Conservation (phyloP, 2,329 filamentous ascomycete species). For the Davidsoniella eucalypti region DNA sequence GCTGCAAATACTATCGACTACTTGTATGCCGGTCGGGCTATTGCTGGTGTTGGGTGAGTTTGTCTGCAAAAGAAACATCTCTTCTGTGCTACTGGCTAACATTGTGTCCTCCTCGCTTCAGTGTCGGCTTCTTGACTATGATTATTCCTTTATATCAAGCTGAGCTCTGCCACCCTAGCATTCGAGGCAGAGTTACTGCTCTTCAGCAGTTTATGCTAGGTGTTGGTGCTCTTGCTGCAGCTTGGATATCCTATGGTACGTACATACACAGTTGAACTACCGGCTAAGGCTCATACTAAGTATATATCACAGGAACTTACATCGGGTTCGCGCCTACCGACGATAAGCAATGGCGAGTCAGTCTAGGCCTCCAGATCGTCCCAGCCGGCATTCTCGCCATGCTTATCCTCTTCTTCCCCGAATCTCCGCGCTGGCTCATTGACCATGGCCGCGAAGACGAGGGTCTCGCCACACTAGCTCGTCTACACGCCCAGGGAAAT, state of each 20-base stretch:
- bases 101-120: constrained; percentile 15
- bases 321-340: constrained; percentile 18
- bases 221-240: constrained; percentile 53
- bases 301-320: constrained; percentile 17
- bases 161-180: constrained; percentile 62
- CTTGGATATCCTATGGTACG: constrained; percentile 55
- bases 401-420: constrained; percentile 54
- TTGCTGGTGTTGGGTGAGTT: constrained; percentile 43
- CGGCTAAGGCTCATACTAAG: neutral
- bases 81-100: neutral
- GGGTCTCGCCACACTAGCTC: constrained; percentile 49
- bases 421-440: constrained; percentile 60
- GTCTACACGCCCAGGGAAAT: constrained; percentile 54
- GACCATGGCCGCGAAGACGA: constrained; percentile 49
- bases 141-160: constrained; percentile 52
- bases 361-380: constrained; percentile 51
- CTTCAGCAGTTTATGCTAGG: constrained; percentile 75
- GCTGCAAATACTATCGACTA: constrained; percentile 41
- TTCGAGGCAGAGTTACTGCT: constrained; percentile 57
- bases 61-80: neutral
- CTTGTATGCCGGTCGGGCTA: constrained; percentile 51
- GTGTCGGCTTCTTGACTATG: constrained; percentile 28
- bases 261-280: constrained; percentile 16
- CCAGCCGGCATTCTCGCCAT: constrained; percentile 48
- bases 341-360: constrained; percentile 22